A percentile compares a stretch with the other conserved stretches of the same genome.
These are phyloP conservation scores for Phytopythium aichiense DNA, from an alignment of 352 stramenopile species.

Conservation along the genomic window DNA sequence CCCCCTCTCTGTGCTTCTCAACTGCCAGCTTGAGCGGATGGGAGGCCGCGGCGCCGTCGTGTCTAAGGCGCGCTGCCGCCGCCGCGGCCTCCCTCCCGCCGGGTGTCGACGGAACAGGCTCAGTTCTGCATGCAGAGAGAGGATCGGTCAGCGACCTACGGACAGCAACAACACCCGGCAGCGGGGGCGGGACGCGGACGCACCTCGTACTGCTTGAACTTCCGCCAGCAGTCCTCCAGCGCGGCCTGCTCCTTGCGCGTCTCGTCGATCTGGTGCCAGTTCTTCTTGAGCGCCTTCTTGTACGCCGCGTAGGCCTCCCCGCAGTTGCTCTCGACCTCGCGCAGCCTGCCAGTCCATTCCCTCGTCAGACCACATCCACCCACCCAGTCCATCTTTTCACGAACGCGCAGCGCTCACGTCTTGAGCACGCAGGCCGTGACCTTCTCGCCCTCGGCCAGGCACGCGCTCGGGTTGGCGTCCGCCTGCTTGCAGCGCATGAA, in stretches of 20 bases:
- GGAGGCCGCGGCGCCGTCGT: not conserved
- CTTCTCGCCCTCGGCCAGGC: conserved; percentile 83
- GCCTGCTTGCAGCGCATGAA: conserved; percentile 88
- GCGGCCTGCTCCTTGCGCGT: conserved; percentile 84
- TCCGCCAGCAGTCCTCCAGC: conserved; percentile 81
- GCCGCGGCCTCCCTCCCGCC: not conserved
- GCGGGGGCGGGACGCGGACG: not conserved
- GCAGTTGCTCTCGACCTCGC: conserved; percentile 76
- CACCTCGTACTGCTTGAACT: conserved; percentile 65
- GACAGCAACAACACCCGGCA: not conserved
- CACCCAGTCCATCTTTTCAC: no score
- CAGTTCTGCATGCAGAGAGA: not conserved
- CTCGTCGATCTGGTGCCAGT: conserved; percentile 84
- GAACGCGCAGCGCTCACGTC: conserved; percentile 44
- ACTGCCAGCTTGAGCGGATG: not conserved
- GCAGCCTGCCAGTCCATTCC: conserved; percentile 36
- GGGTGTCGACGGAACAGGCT: not conserved
- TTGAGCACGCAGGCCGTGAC: conserved; percentile 85
- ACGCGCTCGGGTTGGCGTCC: conserved; percentile 74
- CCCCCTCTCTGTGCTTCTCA: not conserved
- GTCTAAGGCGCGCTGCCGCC: conserved; percentile 5
- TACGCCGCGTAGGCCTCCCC: conserved; percentile 84
- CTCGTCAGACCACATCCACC: not conserved
- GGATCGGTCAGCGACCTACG: not conserved
- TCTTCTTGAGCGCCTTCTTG: conserved; percentile 87